Evolutionary conservation across 805 yeast species (phyloP), one percentile per base, ranked within the genome.

Genomic region (Candida insectorum): DNA sequence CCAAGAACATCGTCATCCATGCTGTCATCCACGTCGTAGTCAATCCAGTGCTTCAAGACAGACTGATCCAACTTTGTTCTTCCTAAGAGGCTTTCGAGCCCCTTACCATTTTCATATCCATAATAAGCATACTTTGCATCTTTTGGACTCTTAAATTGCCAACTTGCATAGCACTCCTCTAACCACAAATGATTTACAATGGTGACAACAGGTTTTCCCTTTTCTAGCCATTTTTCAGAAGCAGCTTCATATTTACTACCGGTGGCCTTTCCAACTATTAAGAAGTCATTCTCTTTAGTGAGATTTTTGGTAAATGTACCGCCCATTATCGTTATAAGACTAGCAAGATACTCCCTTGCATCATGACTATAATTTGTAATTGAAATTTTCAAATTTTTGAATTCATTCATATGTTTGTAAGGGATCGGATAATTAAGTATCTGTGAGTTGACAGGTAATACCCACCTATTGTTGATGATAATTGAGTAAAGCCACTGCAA

Each of bases 351-450:
- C 24, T 65, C 61, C 26, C 98, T 62, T 1, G 95, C 84, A 49
- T 84, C 93, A 0, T 97, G 97, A 15, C 83, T 74, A 51, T 85
- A 88, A 48, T 87, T 86, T 0, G 96, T 81, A 3, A 85, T 73
- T 7, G 87, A 71, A 8, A 87, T 73, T 3, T 68, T 60, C 24
- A 77, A 54, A n/a, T 72, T 68, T 11, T 61, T 59, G 65, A 83
- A 74, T 4, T 69, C 77, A 2, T 72, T 63, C 2, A 86, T 45
- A 0, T 78, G 78, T 1, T 54, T 62, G 15, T 55, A 52, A 5
- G 77, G 80, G 3, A 69, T 63, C 0, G 97, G 97, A 48, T 79
- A 77, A 47, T 84, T 88, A 4, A 87, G 67, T 12, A 89, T 54
- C 41, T 73, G 73, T 6, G 68, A 58, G 23, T 55, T 56, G 1